phyloP scores from a whole-genome alignment of 345 rosid genomes.

The Toxicodendron radicans region DNA sequence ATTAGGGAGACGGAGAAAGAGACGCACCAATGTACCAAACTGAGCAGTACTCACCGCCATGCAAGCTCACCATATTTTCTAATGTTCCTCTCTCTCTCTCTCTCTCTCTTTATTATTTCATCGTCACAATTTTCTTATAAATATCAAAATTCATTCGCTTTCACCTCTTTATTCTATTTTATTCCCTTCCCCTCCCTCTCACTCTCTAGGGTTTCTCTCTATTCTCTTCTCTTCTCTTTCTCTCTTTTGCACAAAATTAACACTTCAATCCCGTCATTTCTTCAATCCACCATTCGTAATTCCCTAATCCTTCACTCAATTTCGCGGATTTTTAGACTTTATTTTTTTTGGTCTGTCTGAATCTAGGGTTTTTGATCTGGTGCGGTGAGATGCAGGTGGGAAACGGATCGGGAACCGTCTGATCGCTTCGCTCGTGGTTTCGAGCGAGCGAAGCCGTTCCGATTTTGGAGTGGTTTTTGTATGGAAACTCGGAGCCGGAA shows the following conservation, averaged over 20 bases:
- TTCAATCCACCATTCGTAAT: not conserved
- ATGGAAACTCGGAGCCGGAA: conserved; percentile 99
- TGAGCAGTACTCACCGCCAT: conserved; percentile 15
- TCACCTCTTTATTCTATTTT: not conserved
- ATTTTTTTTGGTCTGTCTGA: not conserved
- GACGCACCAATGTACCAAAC: not conserved
- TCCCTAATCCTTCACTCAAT: too few relatives aligned
- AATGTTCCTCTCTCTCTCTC: not conserved
- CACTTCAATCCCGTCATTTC: not conserved
- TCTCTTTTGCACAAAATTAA: not conserved
- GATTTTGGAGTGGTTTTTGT: conserved; percentile 67
- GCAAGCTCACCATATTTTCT: not conserved
- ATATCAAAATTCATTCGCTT: not conserved
- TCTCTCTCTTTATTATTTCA: not conserved
- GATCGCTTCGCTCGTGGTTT: conserved; percentile 38
- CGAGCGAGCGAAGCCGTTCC: conserved; percentile 24
- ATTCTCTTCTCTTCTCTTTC: not conserved
- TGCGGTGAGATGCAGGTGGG: conserved; percentile 43
- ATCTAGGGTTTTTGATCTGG: conserved; percentile 23
- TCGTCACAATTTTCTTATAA: not conserved
- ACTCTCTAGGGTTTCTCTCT: conserved; percentile 22
- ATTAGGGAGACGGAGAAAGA: not conserved
- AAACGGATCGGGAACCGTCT: conserved; percentile 53
- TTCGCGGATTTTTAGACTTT: not conserved
- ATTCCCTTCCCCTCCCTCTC: too few relatives aligned